These are phyloP conservation scores for Candida sanyaensis DNA, from an alignment of 1,139 yeast species.

Conservation along the genomic window DNA sequence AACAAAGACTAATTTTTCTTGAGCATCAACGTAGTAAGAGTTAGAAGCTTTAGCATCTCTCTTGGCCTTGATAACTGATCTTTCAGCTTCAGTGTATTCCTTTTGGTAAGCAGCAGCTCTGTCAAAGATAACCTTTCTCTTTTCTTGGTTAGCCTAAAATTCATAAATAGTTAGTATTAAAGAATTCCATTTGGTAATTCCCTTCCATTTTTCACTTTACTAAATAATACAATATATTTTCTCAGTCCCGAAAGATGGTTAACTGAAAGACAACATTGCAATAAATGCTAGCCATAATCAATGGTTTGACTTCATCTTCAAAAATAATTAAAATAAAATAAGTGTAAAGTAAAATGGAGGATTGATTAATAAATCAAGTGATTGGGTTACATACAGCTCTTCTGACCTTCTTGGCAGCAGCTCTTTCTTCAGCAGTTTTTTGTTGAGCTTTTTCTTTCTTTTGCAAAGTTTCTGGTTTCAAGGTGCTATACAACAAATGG, in stretches of 20 bases:
- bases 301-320: conserved; percentile 65
- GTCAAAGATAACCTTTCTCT: conserved; percentile 93
- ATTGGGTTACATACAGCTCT: conserved; percentile 74
- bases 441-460: conserved; percentile 93
- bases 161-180: conserved; percentile 36
- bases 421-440: conserved; percentile 83
- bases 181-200: not conserved
- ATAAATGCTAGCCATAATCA: conserved; percentile 70
- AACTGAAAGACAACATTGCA: conserved; percentile 92
- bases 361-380: not conserved
- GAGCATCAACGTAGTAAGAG: conserved; percentile 96
- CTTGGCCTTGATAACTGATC: conserved; percentile 88
- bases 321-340: conserved; percentile 21
- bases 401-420: conserved; percentile 85
- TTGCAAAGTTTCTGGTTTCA: conserved; percentile 89
- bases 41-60: conserved; percentile 97
- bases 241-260: conserved; percentile 99
- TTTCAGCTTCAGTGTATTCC: conserved; percentile 96
- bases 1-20: conserved; percentile 94
- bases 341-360: conserved; percentile 5
- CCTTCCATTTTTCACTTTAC: not conserved
- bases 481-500: conserved; percentile 39
- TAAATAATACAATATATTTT: conserved; percentile 17
- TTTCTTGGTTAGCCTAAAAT: conserved; percentile 75
- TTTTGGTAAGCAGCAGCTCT: conserved; percentile 98